Evolutionary conservation across 495 filamentous ascomycete species (phyloP), one percentile per base, ranked within the genome.

Genomic region (Xylaria intraflava): DNA sequence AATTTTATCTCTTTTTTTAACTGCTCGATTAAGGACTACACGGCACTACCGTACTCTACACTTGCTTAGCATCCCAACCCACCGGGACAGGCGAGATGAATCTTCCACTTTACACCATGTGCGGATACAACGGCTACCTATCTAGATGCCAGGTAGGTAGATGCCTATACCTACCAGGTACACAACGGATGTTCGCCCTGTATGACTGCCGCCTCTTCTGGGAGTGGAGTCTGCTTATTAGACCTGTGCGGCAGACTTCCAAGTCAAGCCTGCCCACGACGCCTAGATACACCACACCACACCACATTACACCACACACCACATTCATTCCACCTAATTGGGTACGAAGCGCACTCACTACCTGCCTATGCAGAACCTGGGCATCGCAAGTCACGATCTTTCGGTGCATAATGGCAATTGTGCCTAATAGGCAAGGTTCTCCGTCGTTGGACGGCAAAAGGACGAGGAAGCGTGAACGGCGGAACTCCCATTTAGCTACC

Each of bases 361-460:
- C n/a, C n/a, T n/a, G n/a, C n/a, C n/a, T n/a, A n/a, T n/a, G n/a
- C 6, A 33, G 30, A 7, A 33, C n/a, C n/a, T n/a, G 39, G 38
- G 17, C 11, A 53, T 38, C 14, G 30, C 50, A 40, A 52, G 40
- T 52, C 50, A 22, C 41, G 40, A 30, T 41, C 41, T 31, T 31
- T 40, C 31, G 29, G 22, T 17, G 35, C 45, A 24, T 47, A 22
- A 12, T 24, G 14, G 12, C 23, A n/a, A 12, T 19, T 6, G 47
- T 29, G 31, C 38, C 36, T 24, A 51, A 14, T 22, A 17, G 17
- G 26, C 14, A 26, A 42, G 23, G 38, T 38, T 31, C 38, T 19
- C n/a, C n/a, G n/a, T n/a, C 17, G 20, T 42, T 51, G 26, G 38
- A 36, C 24, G 17, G 30, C 6, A n/a, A 7, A 30, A 36, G 30